phyloP scores from a whole-genome alignment of 208 protist genomes.

The Acanthamoeba castellanii region DNA sequence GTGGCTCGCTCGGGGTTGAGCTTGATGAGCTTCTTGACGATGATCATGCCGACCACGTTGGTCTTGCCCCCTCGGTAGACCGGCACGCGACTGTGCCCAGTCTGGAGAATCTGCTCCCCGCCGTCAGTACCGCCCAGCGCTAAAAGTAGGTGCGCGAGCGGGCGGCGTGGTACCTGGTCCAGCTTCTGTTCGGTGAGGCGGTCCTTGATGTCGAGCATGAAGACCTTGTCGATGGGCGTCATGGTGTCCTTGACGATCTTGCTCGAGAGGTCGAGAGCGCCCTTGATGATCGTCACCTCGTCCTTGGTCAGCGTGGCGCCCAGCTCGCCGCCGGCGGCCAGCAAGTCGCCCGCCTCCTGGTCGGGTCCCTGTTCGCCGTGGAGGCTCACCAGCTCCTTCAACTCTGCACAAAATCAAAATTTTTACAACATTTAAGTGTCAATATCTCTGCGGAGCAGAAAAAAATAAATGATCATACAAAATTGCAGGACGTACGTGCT shows the following conservation, averaged over 20 bases:
- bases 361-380: conserved; percentile 62
- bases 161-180: conserved; percentile 63
- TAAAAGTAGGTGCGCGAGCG: too few relatives aligned
- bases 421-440: too few relatives aligned
- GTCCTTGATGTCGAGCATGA: conserved; percentile 80
- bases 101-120: conserved; percentile 84
- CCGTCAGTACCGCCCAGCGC: not conserved
- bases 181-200: conserved; percentile 72
- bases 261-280: conserved; percentile 78
- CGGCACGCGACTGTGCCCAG: conserved; percentile 92
- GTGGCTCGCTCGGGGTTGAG: conserved; percentile 78
- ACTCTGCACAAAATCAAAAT: conserved; percentile 32
- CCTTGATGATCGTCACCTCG: conserved; percentile 85
- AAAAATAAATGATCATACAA: not conserved
- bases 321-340: not conserved
- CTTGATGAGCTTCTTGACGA: conserved; percentile 92
- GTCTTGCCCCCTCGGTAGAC: conserved; percentile 89
- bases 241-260: conserved; percentile 84
- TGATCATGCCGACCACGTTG: conserved; percentile 93
- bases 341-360: conserved; percentile 2
- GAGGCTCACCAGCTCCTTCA: conserved; percentile 80
- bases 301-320: conserved; percentile 75
- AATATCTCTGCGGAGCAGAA: not conserved
- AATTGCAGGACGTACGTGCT: not conserved
- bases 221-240: conserved; percentile 82